Conservation (phyloP, 495 filamentous ascomycete species). For the Neurospora terricola region DNA sequence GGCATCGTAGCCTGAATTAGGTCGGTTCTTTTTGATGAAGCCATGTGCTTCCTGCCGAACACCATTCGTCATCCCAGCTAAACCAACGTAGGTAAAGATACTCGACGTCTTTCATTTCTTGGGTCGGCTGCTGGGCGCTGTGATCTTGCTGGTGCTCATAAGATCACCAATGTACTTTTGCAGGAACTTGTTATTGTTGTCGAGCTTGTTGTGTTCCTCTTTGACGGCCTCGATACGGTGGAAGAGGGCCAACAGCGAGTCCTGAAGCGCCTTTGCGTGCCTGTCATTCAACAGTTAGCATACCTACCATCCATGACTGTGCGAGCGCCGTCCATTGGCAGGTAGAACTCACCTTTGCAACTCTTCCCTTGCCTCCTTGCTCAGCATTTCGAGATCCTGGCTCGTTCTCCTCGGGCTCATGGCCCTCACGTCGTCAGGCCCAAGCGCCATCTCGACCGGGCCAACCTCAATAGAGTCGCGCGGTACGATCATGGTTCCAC, state of each 20-base stretch:
- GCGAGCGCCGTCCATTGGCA: slow-evolving; percentile 24
- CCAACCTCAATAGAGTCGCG: slow-evolving; percentile 61
- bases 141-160: slow-evolving; percentile 75
- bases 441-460: slow-evolving; percentile 52
- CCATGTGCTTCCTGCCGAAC: background rate
- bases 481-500: slow-evolving; percentile 72
- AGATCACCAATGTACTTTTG: slow-evolving; percentile 84
- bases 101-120: slow-evolving; percentile 34
- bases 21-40: background rate
- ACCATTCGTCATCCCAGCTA: background rate
- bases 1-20: background rate
- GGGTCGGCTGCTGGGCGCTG: slow-evolving; percentile 41
- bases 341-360: slow-evolving; percentile 47
- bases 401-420: slow-evolving; percentile 92
- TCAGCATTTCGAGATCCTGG: slow-evolving; percentile 76
- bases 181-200: slow-evolving; percentile 87
- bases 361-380: slow-evolving; percentile 60
- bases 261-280: slow-evolving; percentile 79
- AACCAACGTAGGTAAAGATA: background rate
- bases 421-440: slow-evolving; percentile 76
- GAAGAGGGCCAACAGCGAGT: slow-evolving; percentile 76
- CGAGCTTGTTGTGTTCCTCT: slow-evolving; percentile 87
- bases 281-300: slow-evolving; percentile 34
- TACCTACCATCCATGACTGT: background rate
- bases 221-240: slow-evolving; percentile 91